A percentile compares a stretch with the other conserved stretches of the same genome.
These are phyloP conservation scores for Sporobolomyces roseus DNA, from an alignment of 768 basidiomycete species.

Conservation along the genomic window DNA sequence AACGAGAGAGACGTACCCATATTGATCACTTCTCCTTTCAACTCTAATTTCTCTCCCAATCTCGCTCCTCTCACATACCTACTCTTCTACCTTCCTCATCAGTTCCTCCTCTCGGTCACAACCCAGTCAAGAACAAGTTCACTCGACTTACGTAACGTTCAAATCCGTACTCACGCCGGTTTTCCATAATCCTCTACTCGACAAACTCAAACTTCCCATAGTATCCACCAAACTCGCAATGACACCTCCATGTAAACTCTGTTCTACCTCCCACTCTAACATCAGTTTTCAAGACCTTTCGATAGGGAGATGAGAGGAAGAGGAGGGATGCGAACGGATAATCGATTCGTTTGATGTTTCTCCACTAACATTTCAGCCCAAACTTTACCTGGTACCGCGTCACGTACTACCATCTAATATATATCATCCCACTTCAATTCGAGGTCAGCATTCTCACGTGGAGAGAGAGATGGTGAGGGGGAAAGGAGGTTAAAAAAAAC, in stretches of 20 bases:
- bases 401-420: background rate
- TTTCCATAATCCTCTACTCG: constrained; percentile 38
- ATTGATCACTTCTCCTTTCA: constrained; percentile 36
- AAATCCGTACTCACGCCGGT: constrained; percentile 35
- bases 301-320: background rate
- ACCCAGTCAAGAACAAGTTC: no score
- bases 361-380: background rate
- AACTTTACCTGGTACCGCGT: background rate
- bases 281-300: constrained; percentile 14
- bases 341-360: constrained; percentile 8
- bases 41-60: constrained; percentile 30
- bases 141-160: constrained; percentile 28
- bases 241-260: constrained; percentile 43
- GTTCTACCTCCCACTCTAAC: no score
- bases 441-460: background rate
- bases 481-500: background rate
- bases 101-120: no score
- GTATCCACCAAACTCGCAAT: constrained; percentile 42
- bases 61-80: constrained; percentile 40
- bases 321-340: background rate
- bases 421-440: no score
- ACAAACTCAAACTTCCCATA: constrained; percentile 40
- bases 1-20: constrained; percentile 8
- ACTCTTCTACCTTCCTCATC: no score
- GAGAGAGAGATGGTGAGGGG: background rate